phyloP scores from a whole-genome alignment of 345 rosid species.

The Boechera stricta region DNA sequence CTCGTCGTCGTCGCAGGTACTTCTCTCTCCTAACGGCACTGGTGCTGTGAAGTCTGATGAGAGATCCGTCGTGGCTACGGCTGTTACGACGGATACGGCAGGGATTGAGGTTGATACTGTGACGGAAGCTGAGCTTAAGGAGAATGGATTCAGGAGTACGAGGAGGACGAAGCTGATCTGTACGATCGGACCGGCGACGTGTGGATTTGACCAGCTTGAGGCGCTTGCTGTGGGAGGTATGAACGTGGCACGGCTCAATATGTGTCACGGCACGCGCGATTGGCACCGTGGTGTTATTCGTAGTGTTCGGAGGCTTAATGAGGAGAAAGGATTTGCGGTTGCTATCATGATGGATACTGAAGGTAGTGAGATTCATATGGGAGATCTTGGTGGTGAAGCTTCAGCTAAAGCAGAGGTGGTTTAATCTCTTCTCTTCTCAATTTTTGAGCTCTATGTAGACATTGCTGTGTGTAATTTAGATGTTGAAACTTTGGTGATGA shows the following conservation, averaged over 20 bases:
- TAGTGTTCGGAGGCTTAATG: slow-evolving; percentile 82
- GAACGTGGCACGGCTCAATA: slow-evolving; percentile 95
- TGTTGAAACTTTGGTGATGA: not conserved
- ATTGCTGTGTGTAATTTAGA: not conserved
- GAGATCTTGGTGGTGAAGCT: slow-evolving; percentile 90
- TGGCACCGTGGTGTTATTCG: slow-evolving; percentile 89
- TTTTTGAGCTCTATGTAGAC: not conserved
- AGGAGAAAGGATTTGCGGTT: slow-evolving; percentile 95
- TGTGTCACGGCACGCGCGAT: slow-evolving; percentile 95
- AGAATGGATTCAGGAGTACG: slow-evolving; percentile 99
- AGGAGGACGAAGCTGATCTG: slow-evolving; percentile 94
- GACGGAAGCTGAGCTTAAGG: slow-evolving; percentile 91
- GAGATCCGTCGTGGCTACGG: slow-evolving; percentile 35
- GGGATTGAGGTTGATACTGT: slow-evolving; percentile 86
- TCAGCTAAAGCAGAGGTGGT: slow-evolving; percentile 89
- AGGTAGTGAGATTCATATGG: slow-evolving; percentile 99
- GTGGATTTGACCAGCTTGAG: slow-evolving; percentile 85
- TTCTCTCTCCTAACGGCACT: slow-evolving; percentile 65
- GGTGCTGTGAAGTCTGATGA: slow-evolving; percentile 36
- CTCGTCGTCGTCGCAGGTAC: slow-evolving; percentile 41
- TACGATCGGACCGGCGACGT: slow-evolving; percentile 93
- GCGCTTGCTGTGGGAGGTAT: slow-evolving; percentile 96
- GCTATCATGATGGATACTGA: slow-evolving; percentile 99
- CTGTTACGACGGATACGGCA: slow-evolving; percentile 33
- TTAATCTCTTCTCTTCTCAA: not conserved